These are phyloP conservation scores for Panus rudis DNA, from an alignment of 768 basidiomycete genomes.

Conservation along the genomic window DNA sequence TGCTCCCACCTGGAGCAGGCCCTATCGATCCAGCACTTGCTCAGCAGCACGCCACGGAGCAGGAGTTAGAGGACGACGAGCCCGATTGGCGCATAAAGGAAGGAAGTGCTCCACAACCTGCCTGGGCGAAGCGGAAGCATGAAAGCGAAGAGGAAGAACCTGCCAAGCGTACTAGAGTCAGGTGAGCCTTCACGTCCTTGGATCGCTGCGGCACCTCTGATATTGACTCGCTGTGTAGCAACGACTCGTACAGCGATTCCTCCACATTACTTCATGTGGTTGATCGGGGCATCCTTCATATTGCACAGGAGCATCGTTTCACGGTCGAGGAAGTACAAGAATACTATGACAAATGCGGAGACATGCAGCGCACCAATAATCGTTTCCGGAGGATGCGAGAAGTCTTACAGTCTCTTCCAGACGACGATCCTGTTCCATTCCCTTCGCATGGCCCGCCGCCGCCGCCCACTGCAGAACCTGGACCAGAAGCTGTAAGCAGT, in stretches of 20 bases:
- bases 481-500: too few relatives aligned
- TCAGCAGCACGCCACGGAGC: conserved; percentile 46
- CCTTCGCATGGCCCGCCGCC: background rate
- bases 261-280: too few relatives aligned
- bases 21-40: conserved; percentile 15
- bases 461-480: too few relatives aligned
- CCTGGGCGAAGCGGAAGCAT: conserved; percentile 60
- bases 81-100: conserved; percentile 63
- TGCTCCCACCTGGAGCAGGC: background rate
- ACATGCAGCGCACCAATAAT: conserved; percentile 56
- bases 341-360: conserved; percentile 68
- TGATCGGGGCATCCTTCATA: too few relatives aligned
- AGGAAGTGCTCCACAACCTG: conserved; percentile 52
- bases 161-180: conserved; percentile 37
- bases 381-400: conserved; percentile 68
- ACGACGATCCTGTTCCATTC: conserved; percentile 9
- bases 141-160: conserved; percentile 27
- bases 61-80: conserved; percentile 55
- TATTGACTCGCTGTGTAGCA: background rate
- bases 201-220: background rate
- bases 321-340: conserved; percentile 72
- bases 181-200: conserved; percentile 27
- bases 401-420: conserved; percentile 19
- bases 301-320: conserved; percentile 65
- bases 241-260: too few relatives aligned